phyloP scores from a whole-genome alignment of 73 alveolate species.

The Stentor roeselii region DNA sequence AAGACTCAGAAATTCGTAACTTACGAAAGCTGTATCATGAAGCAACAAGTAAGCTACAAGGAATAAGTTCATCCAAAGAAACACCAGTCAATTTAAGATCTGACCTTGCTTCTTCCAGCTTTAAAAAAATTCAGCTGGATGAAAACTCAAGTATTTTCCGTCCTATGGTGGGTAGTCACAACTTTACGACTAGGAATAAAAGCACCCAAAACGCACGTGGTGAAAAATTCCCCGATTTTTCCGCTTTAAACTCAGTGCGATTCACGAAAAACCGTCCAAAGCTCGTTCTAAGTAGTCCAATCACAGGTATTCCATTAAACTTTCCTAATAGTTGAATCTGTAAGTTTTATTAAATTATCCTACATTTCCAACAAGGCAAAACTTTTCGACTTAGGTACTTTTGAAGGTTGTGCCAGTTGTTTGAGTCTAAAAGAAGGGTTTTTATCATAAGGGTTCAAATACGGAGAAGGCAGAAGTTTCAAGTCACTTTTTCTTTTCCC shows the following conservation, averaged over 20 bases:
- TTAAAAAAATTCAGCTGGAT: neutral
- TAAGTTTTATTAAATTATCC: neutral
- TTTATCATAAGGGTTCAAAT: neutral
- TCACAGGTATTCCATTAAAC: neutral
- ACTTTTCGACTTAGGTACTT: conserved; percentile 5
- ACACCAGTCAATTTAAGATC: no score
- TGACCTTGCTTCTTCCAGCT: no score
- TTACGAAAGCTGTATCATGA: neutral
- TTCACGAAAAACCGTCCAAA: neutral
- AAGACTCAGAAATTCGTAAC: neutral
- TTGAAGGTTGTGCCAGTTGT: neutral
- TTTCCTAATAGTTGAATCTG: no score
- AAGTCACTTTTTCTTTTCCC: neutral
- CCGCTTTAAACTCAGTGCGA: neutral
- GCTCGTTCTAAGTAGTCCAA: neutral
- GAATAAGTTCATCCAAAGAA: no score
- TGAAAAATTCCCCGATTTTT: neutral
- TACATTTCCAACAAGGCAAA: neutral
- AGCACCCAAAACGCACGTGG: neutral
- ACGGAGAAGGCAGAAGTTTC: neutral
- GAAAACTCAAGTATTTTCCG: neutral
- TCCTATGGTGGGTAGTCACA: neutral
- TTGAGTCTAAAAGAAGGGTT: neutral
- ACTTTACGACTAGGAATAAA: neutral
- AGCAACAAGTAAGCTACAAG: neutral